Conservation (phyloP, 2,329 filamentous ascomycete genomes). For the Beauveria scarabaeidicola region DNA sequence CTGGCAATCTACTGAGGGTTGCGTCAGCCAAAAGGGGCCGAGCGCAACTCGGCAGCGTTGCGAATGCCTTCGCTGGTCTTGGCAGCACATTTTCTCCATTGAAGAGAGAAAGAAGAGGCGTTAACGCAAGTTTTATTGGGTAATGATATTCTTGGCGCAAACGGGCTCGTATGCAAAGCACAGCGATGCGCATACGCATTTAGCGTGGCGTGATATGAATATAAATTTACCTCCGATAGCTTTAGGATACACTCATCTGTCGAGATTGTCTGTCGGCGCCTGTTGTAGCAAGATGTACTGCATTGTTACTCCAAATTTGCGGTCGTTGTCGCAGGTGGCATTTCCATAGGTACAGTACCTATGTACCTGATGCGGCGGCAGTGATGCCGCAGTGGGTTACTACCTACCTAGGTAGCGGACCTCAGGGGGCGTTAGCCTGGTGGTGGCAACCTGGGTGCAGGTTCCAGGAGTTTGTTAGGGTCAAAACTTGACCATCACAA, state of each 20-base stretch:
- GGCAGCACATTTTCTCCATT: constrained; percentile 58
- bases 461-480: not conserved
- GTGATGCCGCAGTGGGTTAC: too few species aligned
- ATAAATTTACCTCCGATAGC: not conserved
- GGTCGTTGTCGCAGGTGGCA: too few species aligned
- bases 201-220: not conserved
- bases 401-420: too few species aligned
- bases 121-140: constrained; percentile 52
- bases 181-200: not conserved
- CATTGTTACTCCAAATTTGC: too few species aligned
- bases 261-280: too few species aligned
- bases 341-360: too few species aligned
- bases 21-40: not conserved
- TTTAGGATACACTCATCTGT: not conserved
- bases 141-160: constrained; percentile 17
- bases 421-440: too few species aligned
- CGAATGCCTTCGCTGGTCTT: constrained; percentile 37
- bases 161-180: not conserved
- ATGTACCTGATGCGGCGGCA: too few species aligned
- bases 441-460: not conserved
- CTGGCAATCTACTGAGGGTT: not conserved
- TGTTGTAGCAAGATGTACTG: too few species aligned
- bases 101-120: constrained; percentile 59
- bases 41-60: constrained; percentile 31
- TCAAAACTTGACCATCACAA: not conserved